phyloP scores from a whole-genome alignment of 805 yeast species.

The Candida verbasci region DNA sequence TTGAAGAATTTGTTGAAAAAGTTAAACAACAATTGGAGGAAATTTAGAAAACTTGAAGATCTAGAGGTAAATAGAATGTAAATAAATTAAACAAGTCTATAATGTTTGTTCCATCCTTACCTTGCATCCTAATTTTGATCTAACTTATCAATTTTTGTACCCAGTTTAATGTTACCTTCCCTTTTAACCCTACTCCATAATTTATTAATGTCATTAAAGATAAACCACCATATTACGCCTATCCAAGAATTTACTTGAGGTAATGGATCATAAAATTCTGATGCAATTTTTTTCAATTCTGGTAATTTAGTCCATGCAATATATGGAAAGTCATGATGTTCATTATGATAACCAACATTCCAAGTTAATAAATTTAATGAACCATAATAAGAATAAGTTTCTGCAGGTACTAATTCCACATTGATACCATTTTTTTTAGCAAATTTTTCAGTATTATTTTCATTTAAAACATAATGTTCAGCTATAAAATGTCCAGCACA shows the following conservation, averaged over 20 bases:
- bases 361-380: constrained; percentile 71
- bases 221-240: constrained; percentile 68
- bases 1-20: constrained; percentile 53
- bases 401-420: constrained; percentile 49
- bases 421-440: constrained; percentile 15
- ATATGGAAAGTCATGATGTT: constrained; percentile 94
- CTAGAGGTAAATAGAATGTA: constrained; percentile 3
- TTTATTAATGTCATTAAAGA: constrained; percentile 60
- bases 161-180: constrained; percentile 33
- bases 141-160: constrained; percentile 18
- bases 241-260: constrained; percentile 79
- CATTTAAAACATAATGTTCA: constrained; percentile 77
- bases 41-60: constrained; percentile 59
- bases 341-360: constrained; percentile 94
- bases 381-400: constrained; percentile 89
- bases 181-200: constrained; percentile 84
- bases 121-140: constrained; percentile 10
- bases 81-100: background rate
- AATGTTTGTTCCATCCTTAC: too few relatives aligned
- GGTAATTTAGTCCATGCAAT: constrained; percentile 85
- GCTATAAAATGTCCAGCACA: constrained; percentile 94
- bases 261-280: constrained; percentile 76
- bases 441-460: constrained; percentile 43
- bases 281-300: constrained; percentile 58
- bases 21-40: constrained; percentile 36